Base-by-base conservation (phyloP, 805 yeast species). In the Suhomyces sp. region DNA sequence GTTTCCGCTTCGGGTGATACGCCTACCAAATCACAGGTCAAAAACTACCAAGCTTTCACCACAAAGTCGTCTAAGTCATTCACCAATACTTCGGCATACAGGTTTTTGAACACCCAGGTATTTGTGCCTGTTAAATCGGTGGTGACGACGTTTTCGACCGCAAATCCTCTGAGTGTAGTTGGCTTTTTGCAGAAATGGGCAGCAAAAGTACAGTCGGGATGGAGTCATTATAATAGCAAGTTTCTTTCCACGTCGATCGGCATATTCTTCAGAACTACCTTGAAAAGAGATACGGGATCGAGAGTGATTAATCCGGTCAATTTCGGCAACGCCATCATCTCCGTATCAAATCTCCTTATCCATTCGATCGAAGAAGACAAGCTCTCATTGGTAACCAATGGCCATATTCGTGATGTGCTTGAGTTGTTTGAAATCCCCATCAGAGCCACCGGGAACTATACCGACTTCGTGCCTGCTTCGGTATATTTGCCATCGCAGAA, bases 301-400 rank as follows among this genome's bases (percentile, higher is more conserved):
- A 68, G 89, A 35, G 75, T 85, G 2, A 76, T 83, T n/a, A 77
- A 84, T 48, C 83, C 89, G 0, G 80, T 72, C 4, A 72, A 76
- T 48, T 73, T 78, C 50, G 88, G 88, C 4, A 83, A 85, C 61
- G 80, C 89, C 0, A 81, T 86, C 17, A 78, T 86, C 47, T 76
- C 87, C 1, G 64, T 86, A 10, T 69, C 89, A 2, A 77, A 85
- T 47, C 70, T 86, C 50, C 69, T 84, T 17, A 66, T 83, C 5
- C 83, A 81, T 60, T 82, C 91, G 0, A 75, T 81, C 21, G 82
- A 79, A 47, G 91, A 86, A 62, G 91, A 85, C 56, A 81, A 81
- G 51, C 78, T 72, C 49, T 78, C 81, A 24, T 70, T 78, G 6
- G 80, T 85, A 2, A 76, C 77, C 3, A 76, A 78, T 8, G 73